Conservation (phyloP, 805 yeast genomes). For the Lachancea sp. region DNA sequence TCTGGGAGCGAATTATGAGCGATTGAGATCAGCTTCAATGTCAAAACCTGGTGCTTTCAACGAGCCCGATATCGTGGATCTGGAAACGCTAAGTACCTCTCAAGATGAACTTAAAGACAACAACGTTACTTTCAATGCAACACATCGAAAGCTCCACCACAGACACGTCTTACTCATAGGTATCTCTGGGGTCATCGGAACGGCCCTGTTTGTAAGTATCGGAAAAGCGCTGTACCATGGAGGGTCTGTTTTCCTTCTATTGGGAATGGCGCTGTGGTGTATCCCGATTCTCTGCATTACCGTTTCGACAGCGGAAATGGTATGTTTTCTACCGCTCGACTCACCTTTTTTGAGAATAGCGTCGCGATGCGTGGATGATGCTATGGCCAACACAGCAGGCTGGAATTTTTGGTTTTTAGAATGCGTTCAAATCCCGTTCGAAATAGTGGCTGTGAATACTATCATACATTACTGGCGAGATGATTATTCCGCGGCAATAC, state of each 20-base stretch:
- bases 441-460: conserved; percentile 72
- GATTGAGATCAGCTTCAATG: not conserved
- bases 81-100: not conserved
- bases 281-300: conserved; percentile 62
- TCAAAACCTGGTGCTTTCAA: not conserved
- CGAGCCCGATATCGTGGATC: not conserved
- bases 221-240: conserved; percentile 58
- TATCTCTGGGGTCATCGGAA: conserved; percentile 78
- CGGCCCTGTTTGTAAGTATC: conserved; percentile 69
- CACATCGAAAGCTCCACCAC: conserved; percentile 47
- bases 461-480: conserved; percentile 77
- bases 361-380: conserved; percentile 69
- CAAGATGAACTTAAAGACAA: not conserved
- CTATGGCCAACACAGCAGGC: conserved; percentile 68
- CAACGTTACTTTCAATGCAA: conserved; percentile 11
- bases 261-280: conserved; percentile 65
- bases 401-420: conserved; percentile 76
- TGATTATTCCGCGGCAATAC: conserved; percentile 65
- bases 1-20: not conserved
- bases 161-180: conserved; percentile 76
- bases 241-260: conserved; percentile 63
- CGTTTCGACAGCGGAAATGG: conserved; percentile 70
- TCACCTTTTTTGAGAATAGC: conserved; percentile 74
- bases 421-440: conserved; percentile 75
- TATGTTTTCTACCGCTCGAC: conserved; percentile 64